Base-by-base conservation (phyloP, 148 eudicot species). In the Polygonum aviculare region DNA sequence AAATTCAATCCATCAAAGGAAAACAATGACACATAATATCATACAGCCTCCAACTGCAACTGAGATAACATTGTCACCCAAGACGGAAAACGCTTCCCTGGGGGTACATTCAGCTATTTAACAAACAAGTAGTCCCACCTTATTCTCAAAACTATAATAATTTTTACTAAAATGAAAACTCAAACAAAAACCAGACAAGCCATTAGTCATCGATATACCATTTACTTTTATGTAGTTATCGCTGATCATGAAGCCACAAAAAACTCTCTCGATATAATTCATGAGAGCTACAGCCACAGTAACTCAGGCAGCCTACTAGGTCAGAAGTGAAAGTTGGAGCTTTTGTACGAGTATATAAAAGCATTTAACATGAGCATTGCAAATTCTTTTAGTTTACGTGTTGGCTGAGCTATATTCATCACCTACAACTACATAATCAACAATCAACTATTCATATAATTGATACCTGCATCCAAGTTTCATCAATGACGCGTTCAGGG, bases 381-480 rank as follows among this genome's bases (percentile, higher is more conserved):
- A 50, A 50, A 18, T 50, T 50, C 54, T 50, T 50, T 12, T 50
- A 50, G n/a, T 50, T 50, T 50, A 50, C 15, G n/a, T 50, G 12
- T 4, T 12, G 54, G 3, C n/a, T 50, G 54, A 7, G 4, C 54
- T 50, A 12, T 3, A 50, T 12, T 50, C n/a, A 12, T 44, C 47
- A 55, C 1, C 22, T 19, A 55, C 0, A 19, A n/a, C 11, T 22
- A 2, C 14, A 57, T 26, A 31, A 62, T 16, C 38, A 12, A 2
- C 39, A 62, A 62, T 26, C 2, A 62, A 22, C 9, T 26, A 62
- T 7, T 31, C 38, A 26, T 36, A 55, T 22, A 31, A 11, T 36
- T 75, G 77, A 26, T 62, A 92, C 97, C 90, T 92, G 97, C 98
- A 92, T 95, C 97, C 97, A 92, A 18, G 91, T 76, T 59, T 94